phyloP scores from a whole-genome alignment of 352 stramenopile genomes.

The Aphanomyces stellatus region DNA sequence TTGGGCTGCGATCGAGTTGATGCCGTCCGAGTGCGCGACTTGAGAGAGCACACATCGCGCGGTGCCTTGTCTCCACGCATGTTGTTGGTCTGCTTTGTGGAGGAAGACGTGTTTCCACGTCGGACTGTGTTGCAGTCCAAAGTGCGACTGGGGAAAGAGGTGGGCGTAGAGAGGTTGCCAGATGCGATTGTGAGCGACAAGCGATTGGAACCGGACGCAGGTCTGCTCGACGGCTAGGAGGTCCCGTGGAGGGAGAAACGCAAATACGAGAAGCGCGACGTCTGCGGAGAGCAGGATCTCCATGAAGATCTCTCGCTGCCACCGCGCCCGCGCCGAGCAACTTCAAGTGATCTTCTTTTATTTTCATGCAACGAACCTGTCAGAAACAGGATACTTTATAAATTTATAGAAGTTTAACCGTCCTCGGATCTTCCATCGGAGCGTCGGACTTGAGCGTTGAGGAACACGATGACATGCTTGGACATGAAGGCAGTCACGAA shows the following conservation, averaged over 20 bases:
- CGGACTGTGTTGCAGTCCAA: neutral
- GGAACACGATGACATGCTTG: too few species aligned
- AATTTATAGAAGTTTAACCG: too few species aligned
- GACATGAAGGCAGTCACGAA: too few species aligned
- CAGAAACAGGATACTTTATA: too few species aligned
- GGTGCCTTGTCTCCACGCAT: neutral
- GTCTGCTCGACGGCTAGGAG: constrained; percentile 3
- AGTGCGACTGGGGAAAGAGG: neutral
- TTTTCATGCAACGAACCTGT: too few species aligned
- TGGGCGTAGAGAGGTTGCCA: neutral
- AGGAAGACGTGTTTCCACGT: constrained; percentile 14
- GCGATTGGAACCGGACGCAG: neutral
- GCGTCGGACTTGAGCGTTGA: too few species aligned
- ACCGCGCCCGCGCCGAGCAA: too few species aligned
- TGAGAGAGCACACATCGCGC: neutral
- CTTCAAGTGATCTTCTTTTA: too few species aligned
- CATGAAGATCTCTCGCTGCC: too few species aligned
- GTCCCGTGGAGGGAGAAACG: neutral
- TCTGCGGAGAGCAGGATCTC: too few species aligned
- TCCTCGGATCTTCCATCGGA: too few species aligned
- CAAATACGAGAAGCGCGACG: neutral
- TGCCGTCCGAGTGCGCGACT: neutral
- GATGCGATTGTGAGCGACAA: neutral
- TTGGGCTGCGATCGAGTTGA: constrained; percentile 7
- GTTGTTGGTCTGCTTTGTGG: neutral